Base-by-base conservation (phyloP, 306 rosid genomes). In the Pueraria montana region DNA sequence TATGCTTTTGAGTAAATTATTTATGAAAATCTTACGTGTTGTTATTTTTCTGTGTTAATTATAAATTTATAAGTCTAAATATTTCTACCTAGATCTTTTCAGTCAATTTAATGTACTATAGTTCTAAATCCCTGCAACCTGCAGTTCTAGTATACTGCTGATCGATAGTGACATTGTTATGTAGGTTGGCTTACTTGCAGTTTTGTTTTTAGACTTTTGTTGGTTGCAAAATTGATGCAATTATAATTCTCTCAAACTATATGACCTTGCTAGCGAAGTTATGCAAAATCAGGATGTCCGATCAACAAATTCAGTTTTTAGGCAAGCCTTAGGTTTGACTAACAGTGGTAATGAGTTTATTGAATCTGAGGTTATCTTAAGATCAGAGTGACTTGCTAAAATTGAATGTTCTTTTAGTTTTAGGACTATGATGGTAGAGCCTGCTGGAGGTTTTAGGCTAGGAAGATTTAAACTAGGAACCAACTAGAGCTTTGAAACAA, bases 351-450 rank as follows among this genome's bases (percentile, higher is more conserved):
- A 72, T 50, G 26, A 72, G n/a, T 17, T 30, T n/a, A 72, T 49
- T 72, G 77, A 72, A 49, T 72, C 63, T 16, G 42, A 49, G 45
- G 23, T 46, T 24, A 49, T 49, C 62, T 72, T 49, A 50, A 68
- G 61, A 48, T 46, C 11, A 71, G 58, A 7, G 8, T 24, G 34
- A 30, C 23, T 70, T 46, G 74, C 74, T 40, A 38, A 40, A 67
- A 11, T 67, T 67, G 52, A 21, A 67, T 67, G 74, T 1, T 40
- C 21, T 9, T 61, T 61, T 13, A 61, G 30, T 23, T 69, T 40
- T 2, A 14, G 58, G 77, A 72, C 43, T 48, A 72, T 17, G 24
- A 48, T 50, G 3, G 77, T 72, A 45, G 65, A 26, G 1, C 38
- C 38, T 4, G 66, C 9, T 55, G 63, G 27, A 24, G 23, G n/a